phyloP scores from a whole-genome alignment of 139 green algal genomes.

The Chloropicon primus region DNA sequence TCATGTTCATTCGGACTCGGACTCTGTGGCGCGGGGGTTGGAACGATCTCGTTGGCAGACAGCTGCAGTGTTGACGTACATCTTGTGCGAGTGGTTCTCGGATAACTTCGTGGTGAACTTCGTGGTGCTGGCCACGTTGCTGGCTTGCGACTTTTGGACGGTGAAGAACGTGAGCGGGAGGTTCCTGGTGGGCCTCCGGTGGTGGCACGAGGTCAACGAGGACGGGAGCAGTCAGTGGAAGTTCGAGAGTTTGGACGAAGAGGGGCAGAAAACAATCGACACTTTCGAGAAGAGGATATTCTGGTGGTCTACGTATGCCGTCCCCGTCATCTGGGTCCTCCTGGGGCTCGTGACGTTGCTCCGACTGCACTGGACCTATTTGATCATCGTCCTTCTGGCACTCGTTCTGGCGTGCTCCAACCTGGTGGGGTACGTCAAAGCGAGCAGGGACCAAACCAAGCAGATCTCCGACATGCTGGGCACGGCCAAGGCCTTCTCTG shows the following conservation, averaged over 20 bases:
- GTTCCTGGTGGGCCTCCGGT: constrained; percentile 81
- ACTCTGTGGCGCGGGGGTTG: too few species aligned
- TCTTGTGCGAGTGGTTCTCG: constrained; percentile 44
- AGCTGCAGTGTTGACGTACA: constrained; percentile 38
- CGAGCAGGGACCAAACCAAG: constrained; percentile 48
- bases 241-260: constrained; percentile 73
- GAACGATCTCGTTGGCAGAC: too few species aligned
- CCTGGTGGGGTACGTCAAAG: constrained; percentile 78
- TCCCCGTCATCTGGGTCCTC: constrained; percentile 20
- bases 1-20: too few species aligned
- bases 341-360: constrained; percentile 48
- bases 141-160: constrained; percentile 83
- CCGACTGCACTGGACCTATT: constrained; percentile 56
- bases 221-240: constrained; percentile 71
- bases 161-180: constrained; percentile 90
- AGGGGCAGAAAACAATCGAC: neutral
- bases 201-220: constrained; percentile 93
- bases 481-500: neutral
- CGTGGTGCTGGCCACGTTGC: constrained; percentile 57
- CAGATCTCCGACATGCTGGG: constrained; percentile 15
- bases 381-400: constrained; percentile 70
- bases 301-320: neutral
- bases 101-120: constrained; percentile 72
- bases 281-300: neutral
- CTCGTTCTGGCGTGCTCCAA: constrained; percentile 61